A percentile compares a stretch with the other conserved stretches of the same genome.
Conservation (phyloP, 352 stramenopile genomes). For the Globisporangium spiculum region DNA sequence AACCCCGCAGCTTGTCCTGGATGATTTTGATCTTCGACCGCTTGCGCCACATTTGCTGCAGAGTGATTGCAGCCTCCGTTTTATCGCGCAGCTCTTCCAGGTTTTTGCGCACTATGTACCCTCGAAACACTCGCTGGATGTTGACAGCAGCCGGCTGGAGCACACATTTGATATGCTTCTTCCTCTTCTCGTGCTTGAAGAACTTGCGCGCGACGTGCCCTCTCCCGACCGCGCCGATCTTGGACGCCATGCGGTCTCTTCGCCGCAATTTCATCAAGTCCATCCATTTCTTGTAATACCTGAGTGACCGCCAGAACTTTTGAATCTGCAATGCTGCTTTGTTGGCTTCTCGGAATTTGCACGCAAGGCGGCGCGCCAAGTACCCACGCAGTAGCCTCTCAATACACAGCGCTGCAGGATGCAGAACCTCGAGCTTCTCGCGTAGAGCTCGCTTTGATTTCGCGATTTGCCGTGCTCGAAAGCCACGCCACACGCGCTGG, state of each 20-base stretch:
- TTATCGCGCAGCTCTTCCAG: constrained; percentile 54
- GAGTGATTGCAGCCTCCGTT: constrained; percentile 64
- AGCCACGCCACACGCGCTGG: constrained; percentile 59
- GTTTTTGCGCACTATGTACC: constrained; percentile 48
- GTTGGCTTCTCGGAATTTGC: constrained; percentile 26
- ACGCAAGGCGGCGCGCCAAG: constrained; percentile 39
- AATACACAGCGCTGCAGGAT: constrained; percentile 54
- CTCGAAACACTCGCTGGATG: constrained; percentile 75
- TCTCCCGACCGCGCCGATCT: constrained; percentile 58
- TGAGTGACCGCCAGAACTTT: constrained; percentile 42
- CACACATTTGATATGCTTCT: constrained; percentile 37
- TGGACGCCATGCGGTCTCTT: constrained; percentile 52
- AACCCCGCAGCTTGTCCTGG: constrained; percentile 33
- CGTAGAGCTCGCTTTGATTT: constrained; percentile 25
- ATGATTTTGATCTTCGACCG: constrained; percentile 43
- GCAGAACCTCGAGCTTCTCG: constrained; percentile 33
- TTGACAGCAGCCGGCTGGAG: constrained; percentile 39
- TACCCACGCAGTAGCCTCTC: constrained; percentile 51
- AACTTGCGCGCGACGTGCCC: constrained; percentile 63
- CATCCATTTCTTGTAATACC: constrained; percentile 49
- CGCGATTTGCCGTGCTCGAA: constrained; percentile 31
- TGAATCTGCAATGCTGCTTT: constrained; percentile 46
- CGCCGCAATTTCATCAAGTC: constrained; percentile 44
- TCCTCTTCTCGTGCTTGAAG: constrained; percentile 42
- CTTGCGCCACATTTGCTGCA: constrained; percentile 74